phyloP scores from a whole-genome alignment of 2,329 filamentous ascomycete species.

The Venturia carpophila region DNA sequence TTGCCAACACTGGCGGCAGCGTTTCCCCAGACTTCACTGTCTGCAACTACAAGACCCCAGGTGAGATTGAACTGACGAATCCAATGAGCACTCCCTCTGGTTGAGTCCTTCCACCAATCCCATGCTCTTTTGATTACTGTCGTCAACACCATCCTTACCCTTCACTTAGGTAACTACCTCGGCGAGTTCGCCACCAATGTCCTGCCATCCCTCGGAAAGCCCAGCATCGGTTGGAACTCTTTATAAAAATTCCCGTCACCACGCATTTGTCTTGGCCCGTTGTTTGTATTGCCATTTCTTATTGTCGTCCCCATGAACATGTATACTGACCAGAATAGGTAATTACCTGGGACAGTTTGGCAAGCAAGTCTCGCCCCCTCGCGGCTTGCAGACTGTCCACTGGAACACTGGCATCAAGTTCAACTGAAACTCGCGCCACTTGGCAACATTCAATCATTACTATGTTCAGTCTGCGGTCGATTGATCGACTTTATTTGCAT shows the following conservation, averaged over 20 bases:
- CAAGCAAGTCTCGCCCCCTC: constrained; percentile 2
- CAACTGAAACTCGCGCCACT: constrained; percentile 11
- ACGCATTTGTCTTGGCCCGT: background rate
- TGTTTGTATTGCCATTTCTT: constrained; percentile 8
- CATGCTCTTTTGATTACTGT: constrained; percentile 8
- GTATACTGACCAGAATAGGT: constrained; percentile 3
- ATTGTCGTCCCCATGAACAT: background rate
- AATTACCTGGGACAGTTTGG: constrained; percentile 1
- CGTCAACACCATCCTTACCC: constrained; percentile 18
- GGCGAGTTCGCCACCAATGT: constrained; percentile 50
- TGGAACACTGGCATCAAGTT: constrained; percentile 8
- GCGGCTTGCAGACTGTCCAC: background rate
- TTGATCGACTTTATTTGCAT: background rate
- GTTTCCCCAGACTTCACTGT: constrained; percentile 63
- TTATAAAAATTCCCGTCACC: constrained; percentile 15
- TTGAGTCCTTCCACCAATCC: background rate
- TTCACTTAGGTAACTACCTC: constrained; percentile 44
- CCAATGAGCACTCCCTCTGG: background rate
- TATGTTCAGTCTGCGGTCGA: background rate
- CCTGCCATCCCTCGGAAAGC: constrained; percentile 32
- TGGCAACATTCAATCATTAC: constrained; percentile 17
- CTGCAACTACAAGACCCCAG: constrained; percentile 75
- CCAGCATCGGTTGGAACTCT: constrained; percentile 29
- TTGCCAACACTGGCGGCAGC: constrained; percentile 36
- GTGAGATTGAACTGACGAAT: constrained; percentile 42